Evolutionary conservation across 2,329 filamentous ascomycete genomes (phyloP).

Genomic region (Daldinia eschscholtzii): DNA sequence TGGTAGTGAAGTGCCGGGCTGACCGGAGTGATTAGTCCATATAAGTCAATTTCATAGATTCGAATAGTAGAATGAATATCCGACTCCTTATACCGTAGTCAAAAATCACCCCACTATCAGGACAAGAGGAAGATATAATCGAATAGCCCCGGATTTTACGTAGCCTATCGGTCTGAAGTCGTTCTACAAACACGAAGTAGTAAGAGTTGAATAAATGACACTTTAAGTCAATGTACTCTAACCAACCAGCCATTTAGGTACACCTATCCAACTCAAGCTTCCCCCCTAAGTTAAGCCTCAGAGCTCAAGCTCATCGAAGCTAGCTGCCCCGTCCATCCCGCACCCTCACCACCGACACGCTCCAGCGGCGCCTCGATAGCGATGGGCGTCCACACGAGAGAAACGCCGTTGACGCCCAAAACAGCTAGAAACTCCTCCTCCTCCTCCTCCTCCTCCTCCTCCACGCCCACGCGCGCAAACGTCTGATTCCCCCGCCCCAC

Average conservation of each 20-base stretch:
- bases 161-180: no score
- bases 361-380: slow-evolving; percentile 61
- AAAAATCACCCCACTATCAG: no score
- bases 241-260: background rate
- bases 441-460: slow-evolving; percentile 44
- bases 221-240: background rate
- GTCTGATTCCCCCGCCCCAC: slow-evolving; percentile 52
- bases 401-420: slow-evolving; percentile 58
- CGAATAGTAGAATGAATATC: background rate
- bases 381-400: slow-evolving; percentile 58
- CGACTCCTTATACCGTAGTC: no score
- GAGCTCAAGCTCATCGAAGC: slow-evolving; percentile 51
- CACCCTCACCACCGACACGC: slow-evolving; percentile 53
- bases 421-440: slow-evolving; percentile 58
- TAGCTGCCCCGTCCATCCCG: slow-evolving; percentile 53
- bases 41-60: background rate
- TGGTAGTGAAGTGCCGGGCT: background rate
- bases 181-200: background rate
- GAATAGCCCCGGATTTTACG: no score
- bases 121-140: no score
- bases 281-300: slow-evolving; percentile 33
- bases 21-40: background rate
- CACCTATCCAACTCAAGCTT: background rate
- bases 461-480: slow-evolving; percentile 45
- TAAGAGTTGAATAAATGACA: background rate